Percentiles rank a stretch among this genome's conserved stretches.
Evolutionary conservation across 495 filamentous ascomycete genomes (phyloP).

Genomic region (Glutinoglossum americanum): DNA sequence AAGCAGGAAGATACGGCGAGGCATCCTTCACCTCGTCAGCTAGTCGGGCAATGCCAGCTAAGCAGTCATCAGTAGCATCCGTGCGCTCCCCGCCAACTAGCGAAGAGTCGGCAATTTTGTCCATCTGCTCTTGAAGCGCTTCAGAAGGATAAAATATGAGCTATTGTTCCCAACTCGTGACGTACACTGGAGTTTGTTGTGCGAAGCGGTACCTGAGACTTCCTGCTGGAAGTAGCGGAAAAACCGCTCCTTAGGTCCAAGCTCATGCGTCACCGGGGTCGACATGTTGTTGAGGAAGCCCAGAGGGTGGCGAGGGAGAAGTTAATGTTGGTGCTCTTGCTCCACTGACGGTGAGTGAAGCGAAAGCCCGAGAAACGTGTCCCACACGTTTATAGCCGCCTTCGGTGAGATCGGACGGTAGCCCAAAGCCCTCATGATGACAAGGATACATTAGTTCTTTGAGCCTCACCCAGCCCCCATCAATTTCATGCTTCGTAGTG

Average conservation of each 20-base stretch:
- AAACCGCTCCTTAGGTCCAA: slow-evolving; percentile 46
- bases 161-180: background rate
- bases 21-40: slow-evolving; percentile 49
- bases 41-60: slow-evolving; percentile 41
- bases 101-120: slow-evolving; percentile 27
- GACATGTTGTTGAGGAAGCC: background rate
- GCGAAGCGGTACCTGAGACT: slow-evolving; percentile 31
- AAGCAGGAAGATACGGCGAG: slow-evolving; percentile 44
- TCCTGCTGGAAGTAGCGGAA: slow-evolving; percentile 58
- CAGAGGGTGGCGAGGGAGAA: too few species aligned
- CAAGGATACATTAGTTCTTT: background rate
- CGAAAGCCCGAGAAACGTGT: too few species aligned
- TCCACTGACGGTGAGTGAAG: too few species aligned
- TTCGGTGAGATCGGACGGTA: background rate
- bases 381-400: background rate
- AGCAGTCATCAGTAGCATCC: slow-evolving; percentile 44
- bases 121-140: slow-evolving; percentile 43
- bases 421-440: background rate
- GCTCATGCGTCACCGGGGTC: slow-evolving; percentile 11
- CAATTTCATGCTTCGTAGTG: background rate
- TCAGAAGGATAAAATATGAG: background rate
- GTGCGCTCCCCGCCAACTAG: slow-evolving; percentile 29
- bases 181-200: too few species aligned
- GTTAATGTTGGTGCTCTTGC: background rate
- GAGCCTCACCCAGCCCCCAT: background rate